Conservation (phyloP, 1,284 basidiomycete species). For the Quambalaria eucalypti region DNA sequence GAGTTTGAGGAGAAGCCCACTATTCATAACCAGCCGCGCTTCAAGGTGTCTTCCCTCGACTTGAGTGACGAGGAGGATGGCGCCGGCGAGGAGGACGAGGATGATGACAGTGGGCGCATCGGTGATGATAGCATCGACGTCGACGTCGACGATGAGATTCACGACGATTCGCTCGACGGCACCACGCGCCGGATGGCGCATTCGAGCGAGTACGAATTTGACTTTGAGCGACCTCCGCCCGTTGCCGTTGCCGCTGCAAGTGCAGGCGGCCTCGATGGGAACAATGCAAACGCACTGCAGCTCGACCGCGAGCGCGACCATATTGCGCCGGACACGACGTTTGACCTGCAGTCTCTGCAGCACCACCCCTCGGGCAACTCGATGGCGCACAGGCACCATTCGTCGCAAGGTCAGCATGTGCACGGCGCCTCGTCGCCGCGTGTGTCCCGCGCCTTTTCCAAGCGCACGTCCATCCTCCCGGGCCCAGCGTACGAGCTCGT, state of each 20-base stretch:
- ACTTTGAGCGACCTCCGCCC: not conserved
- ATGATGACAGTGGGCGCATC: constrained; percentile 1
- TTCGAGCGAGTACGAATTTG: not conserved
- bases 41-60: constrained; percentile 15
- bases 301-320: constrained; percentile 6
- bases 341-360: constrained; percentile 29
- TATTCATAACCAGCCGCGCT: constrained; percentile 7
- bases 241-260: not conserved
- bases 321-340: constrained; percentile 29
- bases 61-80: constrained; percentile 19
- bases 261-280: not conserved
- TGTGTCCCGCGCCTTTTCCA: constrained; percentile 30
- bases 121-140: not conserved
- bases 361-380: too few species aligned
- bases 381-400: too few species aligned
- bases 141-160: not conserved
- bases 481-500: constrained; percentile 33
- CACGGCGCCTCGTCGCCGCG: constrained; percentile 7
- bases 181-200: not conserved
- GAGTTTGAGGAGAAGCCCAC: constrained; percentile 4
- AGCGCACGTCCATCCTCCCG: constrained; percentile 31
- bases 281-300: not conserved
- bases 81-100: constrained; percentile 2
- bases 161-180: not conserved
- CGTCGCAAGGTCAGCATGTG: not conserved